Base-by-base conservation (phyloP, 1,284 basidiomycete species). In the Sanghuangporus baumii region DNA sequence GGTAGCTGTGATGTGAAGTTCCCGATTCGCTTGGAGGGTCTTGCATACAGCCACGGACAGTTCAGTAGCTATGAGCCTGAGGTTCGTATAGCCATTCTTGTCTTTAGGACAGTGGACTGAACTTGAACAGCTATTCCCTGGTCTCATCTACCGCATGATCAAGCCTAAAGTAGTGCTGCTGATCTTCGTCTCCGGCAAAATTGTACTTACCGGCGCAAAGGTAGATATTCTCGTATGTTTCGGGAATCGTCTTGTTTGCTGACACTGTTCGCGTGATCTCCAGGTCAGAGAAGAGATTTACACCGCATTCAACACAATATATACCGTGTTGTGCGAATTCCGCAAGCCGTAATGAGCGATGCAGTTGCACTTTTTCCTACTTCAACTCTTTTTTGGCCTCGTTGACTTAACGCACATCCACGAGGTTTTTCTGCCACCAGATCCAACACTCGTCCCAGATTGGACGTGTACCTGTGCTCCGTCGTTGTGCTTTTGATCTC, bases 161-260 rank as follows among this genome's bases (percentile, higher is more conserved):
- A 98, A 99, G 77, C 97, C 97, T 12, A 99, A 99, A 79, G 97
- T 99, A 67, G 97, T 99, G 59, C 80, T 99, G 40, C 83, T 99
- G 63, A 99, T 99, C 73, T 99, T 99, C 77, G 97, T 99, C 11
- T 98, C 95, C 18, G 97, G 97, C 64, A 99, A 99, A 82, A 98
- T 99, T 70, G 96, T 99, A 65, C 81, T 99, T 71, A 99, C 97
- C 16, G 96, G 97, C 75, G 97, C 96, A 52, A 99, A 99, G 88
- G 95, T 94, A 76, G 59, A 65, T 43, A 34, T 16, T 50, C 58
- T 75, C 73, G 75, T 79, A 85, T 74, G 43, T 7, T n/a, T 46
- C 7, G 20, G 6, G 43, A 11, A 46, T n/a, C 8, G 85, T 76
- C 67, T 48, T 20, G 11, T 34, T 54, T 16, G 31, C 52, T 54